Conservation (phyloP, 2,329 filamentous ascomycete species). For the Fusarium sp. region DNA sequence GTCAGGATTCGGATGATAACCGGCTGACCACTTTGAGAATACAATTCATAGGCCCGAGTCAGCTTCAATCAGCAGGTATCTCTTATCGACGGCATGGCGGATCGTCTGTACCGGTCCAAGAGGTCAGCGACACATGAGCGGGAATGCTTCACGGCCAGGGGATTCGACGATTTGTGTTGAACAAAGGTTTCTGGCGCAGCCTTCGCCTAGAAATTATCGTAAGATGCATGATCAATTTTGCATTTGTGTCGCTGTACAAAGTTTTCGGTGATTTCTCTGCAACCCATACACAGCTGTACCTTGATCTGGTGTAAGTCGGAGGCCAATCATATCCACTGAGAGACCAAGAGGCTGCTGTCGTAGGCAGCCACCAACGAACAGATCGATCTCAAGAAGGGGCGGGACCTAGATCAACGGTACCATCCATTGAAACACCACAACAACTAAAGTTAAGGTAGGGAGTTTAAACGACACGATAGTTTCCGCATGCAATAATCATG, state of each 20-base stretch:
- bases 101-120: not conserved
- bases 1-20: conserved; percentile 9
- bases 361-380: conserved; percentile 27
- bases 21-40: conserved; percentile 1
- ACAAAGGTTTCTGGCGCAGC: not conserved
- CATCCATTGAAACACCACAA: conserved; percentile 16
- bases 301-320: conserved; percentile 29
- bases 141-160: not conserved
- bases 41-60: conserved; percentile 5
- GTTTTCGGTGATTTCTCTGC: conserved; percentile 3
- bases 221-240: not conserved
- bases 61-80: conserved; percentile 1
- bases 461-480: conserved; percentile 11
- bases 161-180: not conserved
- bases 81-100: not conserved
- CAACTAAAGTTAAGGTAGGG: not conserved
- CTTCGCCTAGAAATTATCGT: not conserved
- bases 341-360: conserved; percentile 20
- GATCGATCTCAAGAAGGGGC: conserved; percentile 30
- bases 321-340: conserved; percentile 22
- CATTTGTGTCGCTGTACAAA: not conserved
- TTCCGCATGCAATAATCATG: conserved; percentile 23
- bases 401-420: conserved; percentile 24
- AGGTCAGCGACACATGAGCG: not conserved
- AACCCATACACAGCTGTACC: conserved; percentile 8